Evolutionary conservation across 345 rosid genomes (phyloP), one percentile per base, ranked within the genome.

Genomic region (Sisymbrium irio): DNA sequence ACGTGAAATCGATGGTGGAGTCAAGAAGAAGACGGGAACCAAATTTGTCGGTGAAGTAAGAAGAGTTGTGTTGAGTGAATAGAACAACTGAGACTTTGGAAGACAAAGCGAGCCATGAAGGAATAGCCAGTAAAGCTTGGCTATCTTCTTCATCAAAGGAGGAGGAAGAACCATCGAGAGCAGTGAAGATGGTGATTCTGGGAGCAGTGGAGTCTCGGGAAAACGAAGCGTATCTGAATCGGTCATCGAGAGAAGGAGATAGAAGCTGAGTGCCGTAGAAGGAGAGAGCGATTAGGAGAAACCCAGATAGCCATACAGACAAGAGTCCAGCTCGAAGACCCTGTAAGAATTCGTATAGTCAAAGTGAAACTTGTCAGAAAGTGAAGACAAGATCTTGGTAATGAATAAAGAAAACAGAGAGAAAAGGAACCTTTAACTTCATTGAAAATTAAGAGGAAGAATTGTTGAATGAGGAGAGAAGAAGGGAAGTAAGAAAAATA

Each of bases 21-120:
- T 89, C 97, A 33, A 88, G 84, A 74, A 82, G 42, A 73, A 92
- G 83, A 39, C 92, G 84, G 1, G 93, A 80, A 62, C 82, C 85
- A 74, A 83, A 87, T 41, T 55, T 69, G 57, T 69, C 59, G 41
- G 93, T 83, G 60, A 83, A 81, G 30, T 89, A 78, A 64, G 69
- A 62, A 42, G 42, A 5, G 59, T 22, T 69, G 79, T 85, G 79
- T 74, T 80, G 90, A 65, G 82, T 87, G 78, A 95, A 88, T 28
- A 91, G 74, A 56, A 91, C 83, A 65, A 91, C 89, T 0, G 63
- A 77, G 78, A 95, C 35, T 50, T 80, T 81, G 6, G 92, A 78
- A n/a, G 97, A 88, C 78, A 90, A 80, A 81, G 85, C 84, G 61
- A 91, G 93, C 97, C 99, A 91, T 32, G 99, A 88, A 1, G 85